These are phyloP conservation scores for Ceratocystis diversiconidia DNA, from an alignment of 2,329 filamentous ascomycete genomes.

Conservation along the genomic window DNA sequence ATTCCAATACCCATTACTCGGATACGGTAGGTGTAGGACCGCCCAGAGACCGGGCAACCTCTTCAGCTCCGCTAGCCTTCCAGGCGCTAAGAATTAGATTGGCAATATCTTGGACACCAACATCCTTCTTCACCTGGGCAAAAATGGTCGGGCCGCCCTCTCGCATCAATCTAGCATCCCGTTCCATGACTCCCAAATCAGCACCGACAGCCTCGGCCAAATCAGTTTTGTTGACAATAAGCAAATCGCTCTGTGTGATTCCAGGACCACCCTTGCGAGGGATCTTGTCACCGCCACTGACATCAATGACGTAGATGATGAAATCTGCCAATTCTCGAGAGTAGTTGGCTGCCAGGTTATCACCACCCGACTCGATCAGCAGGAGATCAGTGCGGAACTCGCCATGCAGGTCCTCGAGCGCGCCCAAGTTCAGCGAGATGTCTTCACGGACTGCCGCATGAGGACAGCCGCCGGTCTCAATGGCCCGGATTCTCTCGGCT, in stretches of 20 bases:
- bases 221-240: constrained; percentile 97
- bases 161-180: constrained; percentile 84
- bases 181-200: constrained; percentile 84
- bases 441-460: constrained; percentile 96
- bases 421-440: constrained; percentile 84
- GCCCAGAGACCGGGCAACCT: constrained; percentile 37
- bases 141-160: constrained; percentile 94
- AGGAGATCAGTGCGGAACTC: constrained; percentile 70
- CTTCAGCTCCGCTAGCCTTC: constrained; percentile 74
- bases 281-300: constrained; percentile 91
- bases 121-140: constrained; percentile 87
- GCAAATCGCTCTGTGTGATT: constrained; percentile 87
- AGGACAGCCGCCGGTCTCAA: constrained; percentile 93
- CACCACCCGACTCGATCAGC: constrained; percentile 87
- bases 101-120: constrained; percentile 74
- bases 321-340: constrained; percentile 87
- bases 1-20: constrained; percentile 7
- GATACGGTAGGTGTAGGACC: constrained; percentile 41
- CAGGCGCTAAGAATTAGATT: constrained; percentile 81
- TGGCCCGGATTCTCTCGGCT: constrained; percentile 72
- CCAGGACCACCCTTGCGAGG: constrained; percentile 90
- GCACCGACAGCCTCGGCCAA: constrained; percentile 80
- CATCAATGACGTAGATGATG: constrained; percentile 98
- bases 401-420: constrained; percentile 74
- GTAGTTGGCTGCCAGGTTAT: constrained; percentile 97